Conservation (phyloP, 2,329 filamentous ascomycete species). For the Amauroascus niger region DNA sequence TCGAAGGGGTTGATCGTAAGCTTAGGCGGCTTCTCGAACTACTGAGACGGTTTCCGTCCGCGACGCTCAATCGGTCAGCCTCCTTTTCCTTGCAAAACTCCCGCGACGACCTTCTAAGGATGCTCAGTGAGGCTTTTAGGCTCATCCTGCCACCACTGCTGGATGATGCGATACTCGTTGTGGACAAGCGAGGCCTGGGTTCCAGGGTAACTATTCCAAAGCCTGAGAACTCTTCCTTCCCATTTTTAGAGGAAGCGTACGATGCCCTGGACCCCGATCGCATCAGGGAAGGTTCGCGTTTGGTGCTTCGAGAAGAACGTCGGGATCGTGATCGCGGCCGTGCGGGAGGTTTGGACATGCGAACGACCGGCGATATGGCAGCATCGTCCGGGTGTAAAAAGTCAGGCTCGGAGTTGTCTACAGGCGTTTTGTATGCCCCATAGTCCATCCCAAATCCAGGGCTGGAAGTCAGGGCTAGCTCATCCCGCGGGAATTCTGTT, state of each 20-base stretch:
- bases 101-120: slow-evolving; percentile 31
- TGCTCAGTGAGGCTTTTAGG: slow-evolving; percentile 27
- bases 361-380: slow-evolving; percentile 60
- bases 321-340: slow-evolving; percentile 63
- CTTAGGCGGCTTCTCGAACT: slow-evolving; percentile 31
- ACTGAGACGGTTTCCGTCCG: slow-evolving; percentile 27
- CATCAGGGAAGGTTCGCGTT: slow-evolving; percentile 32
- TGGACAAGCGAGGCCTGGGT: slow-evolving; percentile 32
- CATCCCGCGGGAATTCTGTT: slow-evolving; percentile 21
- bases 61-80: slow-evolving; percentile 25
- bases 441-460: slow-evolving; percentile 62
- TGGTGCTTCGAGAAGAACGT: slow-evolving; percentile 48
- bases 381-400: slow-evolving; percentile 47
- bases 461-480: slow-evolving; percentile 12
- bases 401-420: slow-evolving; percentile 42
- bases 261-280: slow-evolving; percentile 33
- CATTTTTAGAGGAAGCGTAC: slow-evolving; percentile 26
- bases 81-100: slow-evolving; percentile 33
- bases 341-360: slow-evolving; percentile 71
- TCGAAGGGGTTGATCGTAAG: slow-evolving; percentile 34
- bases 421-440: slow-evolving; percentile 51
- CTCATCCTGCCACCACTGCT: slow-evolving; percentile 33
- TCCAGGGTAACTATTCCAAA: slow-evolving; percentile 36
- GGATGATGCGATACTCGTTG: slow-evolving; percentile 33
- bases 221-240: slow-evolving; percentile 26